Conservation (phyloP, 2,329 filamentous ascomycete genomes). For the Decorospora gaudefroyi region DNA sequence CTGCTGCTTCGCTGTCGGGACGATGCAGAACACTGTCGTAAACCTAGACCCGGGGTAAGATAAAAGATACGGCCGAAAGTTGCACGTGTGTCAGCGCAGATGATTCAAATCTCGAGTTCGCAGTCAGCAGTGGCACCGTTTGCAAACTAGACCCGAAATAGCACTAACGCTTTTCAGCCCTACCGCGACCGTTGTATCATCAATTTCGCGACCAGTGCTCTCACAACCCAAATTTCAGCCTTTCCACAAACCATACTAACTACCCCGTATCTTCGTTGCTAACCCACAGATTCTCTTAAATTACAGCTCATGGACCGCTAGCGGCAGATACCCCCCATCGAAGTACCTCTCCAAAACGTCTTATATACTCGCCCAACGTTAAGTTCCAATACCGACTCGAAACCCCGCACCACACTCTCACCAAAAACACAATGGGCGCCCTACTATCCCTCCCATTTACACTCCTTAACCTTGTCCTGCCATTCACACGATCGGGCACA, state of each 20-base stretch:
- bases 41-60: no score
- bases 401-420: not conserved
- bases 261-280: not conserved
- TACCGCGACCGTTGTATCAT: slow-evolving; percentile 17
- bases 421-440: slow-evolving; percentile 32
- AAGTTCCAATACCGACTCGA: not conserved
- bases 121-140: no score
- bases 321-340: not conserved
- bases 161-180: slow-evolving; percentile 12
- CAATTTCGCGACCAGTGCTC: slow-evolving; percentile 4
- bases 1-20: no score
- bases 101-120: no score
- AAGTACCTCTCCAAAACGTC: slow-evolving; percentile 4
- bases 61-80: slow-evolving; percentile 1
- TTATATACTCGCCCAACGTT: no score
- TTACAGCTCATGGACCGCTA: slow-evolving; percentile 1
- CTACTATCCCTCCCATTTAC: slow-evolving; percentile 34
- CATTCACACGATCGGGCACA: slow-evolving; percentile 54
- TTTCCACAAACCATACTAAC: not conserved
- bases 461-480: slow-evolving; percentile 52
- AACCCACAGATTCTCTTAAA: not conserved
- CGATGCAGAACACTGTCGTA: no score
- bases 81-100: no score
- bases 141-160: not conserved
- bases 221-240: not conserved